Conservation (phyloP, 495 filamentous ascomycete genomes). For the Parachaetomium inaequale region DNA sequence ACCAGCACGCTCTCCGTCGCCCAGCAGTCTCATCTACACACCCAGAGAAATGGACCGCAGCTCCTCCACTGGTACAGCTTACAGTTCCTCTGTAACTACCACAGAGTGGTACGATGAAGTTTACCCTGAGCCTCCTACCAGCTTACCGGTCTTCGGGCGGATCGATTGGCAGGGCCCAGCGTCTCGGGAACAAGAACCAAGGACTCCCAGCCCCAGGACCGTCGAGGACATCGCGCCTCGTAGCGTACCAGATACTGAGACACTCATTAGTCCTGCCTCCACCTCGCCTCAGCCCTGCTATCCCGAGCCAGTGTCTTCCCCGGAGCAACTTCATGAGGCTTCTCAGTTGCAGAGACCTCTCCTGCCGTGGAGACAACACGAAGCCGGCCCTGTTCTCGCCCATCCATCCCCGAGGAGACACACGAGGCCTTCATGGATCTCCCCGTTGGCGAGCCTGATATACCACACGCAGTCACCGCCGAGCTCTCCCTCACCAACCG, state of each 20-base stretch:
- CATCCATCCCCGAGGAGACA: background rate
- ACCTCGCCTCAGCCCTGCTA: background rate
- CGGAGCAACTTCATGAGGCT: background rate
- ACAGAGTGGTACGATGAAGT: background rate
- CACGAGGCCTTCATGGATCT: background rate
- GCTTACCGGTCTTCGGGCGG: background rate
- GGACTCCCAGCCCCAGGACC: background rate
- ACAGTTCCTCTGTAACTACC: background rate
- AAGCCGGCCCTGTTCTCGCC: background rate
- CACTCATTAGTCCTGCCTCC: too few species aligned
- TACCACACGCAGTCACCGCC: background rate
- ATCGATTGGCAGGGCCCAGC: background rate
- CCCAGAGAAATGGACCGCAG: background rate
- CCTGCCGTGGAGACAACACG: background rate
- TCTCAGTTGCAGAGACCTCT: too few species aligned
- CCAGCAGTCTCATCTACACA: conserved; percentile 30
- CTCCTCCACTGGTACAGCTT: background rate
- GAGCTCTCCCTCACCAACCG: background rate
- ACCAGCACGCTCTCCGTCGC: background rate
- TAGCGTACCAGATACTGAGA: background rate
- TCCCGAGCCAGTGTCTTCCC: background rate
- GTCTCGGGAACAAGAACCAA: background rate
- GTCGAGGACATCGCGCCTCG: background rate
- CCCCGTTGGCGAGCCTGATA: background rate
- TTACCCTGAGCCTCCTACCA: background rate